A percentile compares a stretch with the other conserved stretches of the same genome.
These are phyloP conservation scores for Elaeis oleifera DNA, from an alignment of 202 grass and related monocot genomes.

Conservation along the genomic window DNA sequence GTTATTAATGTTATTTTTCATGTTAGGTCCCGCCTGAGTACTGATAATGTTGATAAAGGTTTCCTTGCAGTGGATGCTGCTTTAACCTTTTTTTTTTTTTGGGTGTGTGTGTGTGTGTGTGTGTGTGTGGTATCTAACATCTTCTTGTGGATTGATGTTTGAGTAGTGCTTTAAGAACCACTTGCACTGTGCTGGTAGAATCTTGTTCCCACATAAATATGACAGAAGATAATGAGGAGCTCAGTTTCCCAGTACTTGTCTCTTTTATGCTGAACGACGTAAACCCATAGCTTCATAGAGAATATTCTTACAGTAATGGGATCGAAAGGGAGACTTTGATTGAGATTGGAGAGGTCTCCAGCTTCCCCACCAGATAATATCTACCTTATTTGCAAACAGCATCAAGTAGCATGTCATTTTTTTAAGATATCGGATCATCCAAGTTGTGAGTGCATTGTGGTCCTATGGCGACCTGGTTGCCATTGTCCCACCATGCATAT, in stretches of 20 bases:
- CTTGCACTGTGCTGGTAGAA: conserved; percentile 17
- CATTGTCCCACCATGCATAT: no score
- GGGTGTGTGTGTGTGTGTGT: no score
- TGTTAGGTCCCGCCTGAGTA: conserved; percentile 16
- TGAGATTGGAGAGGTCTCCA: background rate
- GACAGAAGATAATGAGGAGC: background rate
- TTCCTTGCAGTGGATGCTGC: conserved; percentile 33
- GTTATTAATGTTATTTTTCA: conserved; percentile 32
- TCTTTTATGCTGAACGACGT: background rate
- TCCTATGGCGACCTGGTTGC: no score
- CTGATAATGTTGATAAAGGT: conserved; percentile 53
- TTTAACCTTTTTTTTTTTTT: no score
- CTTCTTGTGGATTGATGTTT: conserved; percentile 35
- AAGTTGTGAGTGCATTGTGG: no score
- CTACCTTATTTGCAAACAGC: conserved; percentile 38
- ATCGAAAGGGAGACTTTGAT: conserved; percentile 48
- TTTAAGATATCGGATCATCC: conserved; percentile 40
- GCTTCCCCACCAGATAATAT: conserved; percentile 29
- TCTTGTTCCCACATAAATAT: background rate
- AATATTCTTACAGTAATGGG: background rate
- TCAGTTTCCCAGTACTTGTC: background rate
- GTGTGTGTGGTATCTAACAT: no score
- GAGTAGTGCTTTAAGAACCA: conserved; percentile 32
- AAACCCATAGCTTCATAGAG: background rate
- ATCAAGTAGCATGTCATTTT: conserved; percentile 27